These are phyloP conservation scores for Orbilia brochopaga DNA, from an alignment of 2,329 filamentous ascomycete genomes.

Conservation along the genomic window DNA sequence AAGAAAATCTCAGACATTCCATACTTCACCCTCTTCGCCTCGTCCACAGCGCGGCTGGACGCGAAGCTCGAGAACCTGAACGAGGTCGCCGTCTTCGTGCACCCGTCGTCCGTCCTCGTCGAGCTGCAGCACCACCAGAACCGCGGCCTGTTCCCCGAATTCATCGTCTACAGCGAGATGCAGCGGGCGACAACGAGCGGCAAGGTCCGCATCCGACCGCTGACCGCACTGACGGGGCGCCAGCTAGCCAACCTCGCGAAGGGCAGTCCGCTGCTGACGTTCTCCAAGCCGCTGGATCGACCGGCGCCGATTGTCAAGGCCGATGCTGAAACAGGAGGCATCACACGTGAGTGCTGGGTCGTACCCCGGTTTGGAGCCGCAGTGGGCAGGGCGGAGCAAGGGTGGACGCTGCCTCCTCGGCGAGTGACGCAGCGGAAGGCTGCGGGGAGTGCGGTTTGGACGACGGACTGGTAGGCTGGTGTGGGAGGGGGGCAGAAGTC, in stretches of 20 bases:
- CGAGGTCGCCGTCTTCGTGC: conserved; percentile 79
- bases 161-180: conserved; percentile 84
- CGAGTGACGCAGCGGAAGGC: conserved; percentile 82
- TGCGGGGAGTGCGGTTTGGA: conserved; percentile 70
- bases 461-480: conserved; percentile 38
- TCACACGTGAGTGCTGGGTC: conserved; percentile 77
- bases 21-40: conserved; percentile 84
- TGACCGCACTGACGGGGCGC: conserved; percentile 77
- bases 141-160: conserved; percentile 78
- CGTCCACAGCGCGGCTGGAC: conserved; percentile 59
- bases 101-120: conserved; percentile 81
- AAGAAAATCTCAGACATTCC: conserved; percentile 75
- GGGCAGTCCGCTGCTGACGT: conserved; percentile 80
- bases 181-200: conserved; percentile 69
- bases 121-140: conserved; percentile 67
- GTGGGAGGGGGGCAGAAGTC: conserved; percentile 20
- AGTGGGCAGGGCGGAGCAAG: conserved; percentile 67
- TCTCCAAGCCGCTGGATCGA: conserved; percentile 91
- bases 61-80: conserved; percentile 60
- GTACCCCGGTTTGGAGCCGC: conserved; percentile 77
- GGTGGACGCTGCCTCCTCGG: conserved; percentile 84
- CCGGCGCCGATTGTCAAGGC: conserved; percentile 64
- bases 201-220: conserved; percentile 84
- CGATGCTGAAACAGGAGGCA: conserved; percentile 59
- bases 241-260: conserved; percentile 80